phyloP scores from a whole-genome alignment of 2,329 filamentous ascomycete species.

The Graphilbum ipis-grandicollis region DNA sequence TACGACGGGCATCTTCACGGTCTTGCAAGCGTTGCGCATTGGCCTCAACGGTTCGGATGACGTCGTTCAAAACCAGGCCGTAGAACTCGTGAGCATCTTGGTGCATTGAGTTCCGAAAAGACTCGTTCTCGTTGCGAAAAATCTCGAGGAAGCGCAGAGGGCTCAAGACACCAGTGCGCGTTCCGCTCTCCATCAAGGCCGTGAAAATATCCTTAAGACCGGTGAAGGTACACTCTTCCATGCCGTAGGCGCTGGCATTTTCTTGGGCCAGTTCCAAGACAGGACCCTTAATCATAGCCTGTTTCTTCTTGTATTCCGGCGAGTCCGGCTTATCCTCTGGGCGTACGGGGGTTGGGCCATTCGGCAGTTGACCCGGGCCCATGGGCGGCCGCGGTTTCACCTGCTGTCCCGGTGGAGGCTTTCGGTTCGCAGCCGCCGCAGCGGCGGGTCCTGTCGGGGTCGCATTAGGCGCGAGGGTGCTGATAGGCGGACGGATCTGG shows the following conservation, averaged over 20 bases:
- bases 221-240: conserved; percentile 90
- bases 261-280: conserved; percentile 73
- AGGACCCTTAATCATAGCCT: conserved; percentile 74
- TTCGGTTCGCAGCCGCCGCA: conserved; percentile 19
- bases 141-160: conserved; percentile 89
- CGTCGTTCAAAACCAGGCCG: conserved; percentile 85
- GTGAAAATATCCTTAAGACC: conserved; percentile 93
- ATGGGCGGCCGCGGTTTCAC: conserved; percentile 37
- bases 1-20: conserved; percentile 11
- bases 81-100: conserved; percentile 97
- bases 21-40: conserved; percentile 41
- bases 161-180: conserved; percentile 76
- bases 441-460: conserved; percentile 22
- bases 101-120: conserved; percentile 94
- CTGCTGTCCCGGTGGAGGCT: conserved; percentile 36
- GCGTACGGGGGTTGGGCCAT: conserved; percentile 38
- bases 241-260: conserved; percentile 65
- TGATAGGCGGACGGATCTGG: conserved; percentile 39
- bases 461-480: conserved; percentile 12
- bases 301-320: conserved; percentile 95
- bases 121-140: conserved; percentile 84
- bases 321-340: conserved; percentile 90
- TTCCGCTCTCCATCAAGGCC: conserved; percentile 64
- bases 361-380: conserved; percentile 30
- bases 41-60: conserved; percentile 85